Conservation (phyloP, 192 early-diverging fungal genomes). For the Coemansia sp. region DNA sequence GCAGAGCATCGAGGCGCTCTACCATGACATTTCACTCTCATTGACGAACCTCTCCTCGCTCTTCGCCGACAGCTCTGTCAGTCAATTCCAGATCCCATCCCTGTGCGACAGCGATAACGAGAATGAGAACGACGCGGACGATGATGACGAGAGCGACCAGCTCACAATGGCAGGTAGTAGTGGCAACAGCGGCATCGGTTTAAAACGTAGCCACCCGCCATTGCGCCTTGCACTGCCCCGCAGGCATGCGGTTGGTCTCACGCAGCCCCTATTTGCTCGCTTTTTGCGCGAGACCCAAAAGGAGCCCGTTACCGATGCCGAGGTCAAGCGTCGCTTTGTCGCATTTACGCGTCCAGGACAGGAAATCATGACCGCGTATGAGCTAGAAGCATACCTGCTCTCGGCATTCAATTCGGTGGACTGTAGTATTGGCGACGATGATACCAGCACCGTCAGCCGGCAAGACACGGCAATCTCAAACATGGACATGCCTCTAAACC, state of each 20-base stretch:
- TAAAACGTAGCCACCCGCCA: neutral
- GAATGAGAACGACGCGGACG: conserved; percentile 10
- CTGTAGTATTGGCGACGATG: neutral
- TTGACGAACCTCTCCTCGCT: conserved; percentile 4
- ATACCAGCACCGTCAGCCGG: neutral
- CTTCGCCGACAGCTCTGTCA: neutral
- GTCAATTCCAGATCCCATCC: neutral
- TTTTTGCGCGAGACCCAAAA: conserved; percentile 49
- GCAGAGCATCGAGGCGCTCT: conserved; percentile 28
- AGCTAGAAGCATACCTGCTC: conserved; percentile 44
- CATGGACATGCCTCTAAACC: conserved; percentile 62
- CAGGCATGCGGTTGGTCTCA: conserved; percentile 25
- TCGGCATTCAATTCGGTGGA: conserved; percentile 39
- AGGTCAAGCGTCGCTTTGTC: conserved; percentile 25
- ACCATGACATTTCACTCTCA: conserved; percentile 32
- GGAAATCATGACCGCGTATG: conserved; percentile 37
- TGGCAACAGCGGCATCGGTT: neutral
- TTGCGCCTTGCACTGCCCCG: conserved; percentile 34
- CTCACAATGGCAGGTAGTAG: conserved; percentile 9
- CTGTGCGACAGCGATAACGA: conserved; percentile 1
- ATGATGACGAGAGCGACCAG: conserved; percentile 17
- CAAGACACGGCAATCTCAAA: conserved; percentile 9
- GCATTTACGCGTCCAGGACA: conserved; percentile 26
- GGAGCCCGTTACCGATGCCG: conserved; percentile 22
- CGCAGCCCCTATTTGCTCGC: conserved; percentile 35